phyloP scores from a whole-genome alignment of 2,329 filamentous ascomycete species.

The Scytalidium lignicola region DNA sequence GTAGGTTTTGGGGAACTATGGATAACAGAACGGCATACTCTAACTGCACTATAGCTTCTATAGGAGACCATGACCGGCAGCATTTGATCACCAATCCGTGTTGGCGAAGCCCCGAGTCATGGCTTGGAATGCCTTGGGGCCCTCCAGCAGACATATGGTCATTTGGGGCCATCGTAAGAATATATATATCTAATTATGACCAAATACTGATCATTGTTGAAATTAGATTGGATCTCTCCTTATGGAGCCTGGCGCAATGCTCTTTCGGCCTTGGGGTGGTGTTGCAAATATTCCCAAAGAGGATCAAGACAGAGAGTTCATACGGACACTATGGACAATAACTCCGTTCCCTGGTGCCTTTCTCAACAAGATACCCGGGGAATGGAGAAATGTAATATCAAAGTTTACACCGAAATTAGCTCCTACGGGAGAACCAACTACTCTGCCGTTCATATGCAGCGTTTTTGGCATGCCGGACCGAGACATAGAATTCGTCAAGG shows the following conservation, averaged over 20 bases:
- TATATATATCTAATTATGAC: background rate
- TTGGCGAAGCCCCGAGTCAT: slow-evolving; percentile 11
- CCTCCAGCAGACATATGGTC: slow-evolving; percentile 8
- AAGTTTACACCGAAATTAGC: slow-evolving; percentile 6
- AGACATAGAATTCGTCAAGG: slow-evolving; percentile 7
- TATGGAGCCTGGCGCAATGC: slow-evolving; percentile 9
- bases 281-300: slow-evolving; percentile 3
- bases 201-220: background rate
- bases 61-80: slow-evolving; percentile 1
- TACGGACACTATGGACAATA: slow-evolving; percentile 5
- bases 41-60: slow-evolving; percentile 1
- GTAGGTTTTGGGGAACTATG: slow-evolving; percentile 7
- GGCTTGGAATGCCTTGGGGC: slow-evolving; percentile 7
- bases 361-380: slow-evolving; percentile 1
- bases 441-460: slow-evolving; percentile 6
- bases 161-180: slow-evolving; percentile 10
- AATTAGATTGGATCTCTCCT: slow-evolving; percentile 8
- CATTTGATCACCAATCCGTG: slow-evolving; percentile 8
- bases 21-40: slow-evolving; percentile 3
- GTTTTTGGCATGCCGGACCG: slow-evolving; percentile 6
- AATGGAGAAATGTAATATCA: slow-evolving; percentile 7
- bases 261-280: slow-evolving; percentile 8
- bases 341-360: slow-evolving; percentile 6
- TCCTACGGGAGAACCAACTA: slow-evolving; percentile 5
- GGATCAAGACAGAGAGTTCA: slow-evolving; percentile 7